phyloP scores from a whole-genome alignment of 2,329 filamentous ascomycete species.

The Chalaropsis ovoidea region DNA sequence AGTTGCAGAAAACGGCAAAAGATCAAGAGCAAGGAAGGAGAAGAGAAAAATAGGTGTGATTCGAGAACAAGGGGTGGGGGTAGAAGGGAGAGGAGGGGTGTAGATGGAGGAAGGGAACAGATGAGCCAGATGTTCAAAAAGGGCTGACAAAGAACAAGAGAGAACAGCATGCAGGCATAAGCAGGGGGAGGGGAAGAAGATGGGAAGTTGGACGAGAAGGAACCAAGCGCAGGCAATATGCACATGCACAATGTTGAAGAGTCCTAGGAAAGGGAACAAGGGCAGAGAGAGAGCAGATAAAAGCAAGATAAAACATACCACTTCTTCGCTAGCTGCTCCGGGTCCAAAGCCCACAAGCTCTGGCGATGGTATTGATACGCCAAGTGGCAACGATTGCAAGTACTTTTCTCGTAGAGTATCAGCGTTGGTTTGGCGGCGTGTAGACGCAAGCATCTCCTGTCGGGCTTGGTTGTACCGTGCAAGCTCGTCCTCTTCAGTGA shows the following conservation, averaged over 20 bases:
- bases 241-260: background rate
- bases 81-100: background rate
- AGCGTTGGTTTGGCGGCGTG: conserved; percentile 29
- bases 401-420: conserved; percentile 31
- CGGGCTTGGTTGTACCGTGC: conserved; percentile 26
- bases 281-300: background rate
- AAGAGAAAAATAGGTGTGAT: background rate
- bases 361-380: conserved; percentile 32
- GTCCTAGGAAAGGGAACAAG: background rate
- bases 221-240: background rate
- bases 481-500: conserved; percentile 26
- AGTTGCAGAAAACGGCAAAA: background rate
- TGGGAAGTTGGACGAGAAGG: background rate
- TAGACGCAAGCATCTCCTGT: conserved; percentile 22
- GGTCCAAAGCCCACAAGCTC: conserved; percentile 35
- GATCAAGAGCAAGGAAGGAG: background rate
- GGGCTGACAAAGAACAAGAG: conserved; percentile 10
- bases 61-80: background rate
- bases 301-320: conserved; percentile 29
- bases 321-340: conserved; percentile 32
- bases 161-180: background rate
- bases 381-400: conserved; percentile 32
- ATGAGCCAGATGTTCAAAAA: conserved; percentile 5
- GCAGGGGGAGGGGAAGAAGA: background rate
- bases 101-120: background rate